Percentiles rank a stretch among this genome's conserved stretches.
Evolutionary conservation across 495 filamentous ascomycete genomes (phyloP).

Genomic region (Lasiosphaeris hirsuta): DNA sequence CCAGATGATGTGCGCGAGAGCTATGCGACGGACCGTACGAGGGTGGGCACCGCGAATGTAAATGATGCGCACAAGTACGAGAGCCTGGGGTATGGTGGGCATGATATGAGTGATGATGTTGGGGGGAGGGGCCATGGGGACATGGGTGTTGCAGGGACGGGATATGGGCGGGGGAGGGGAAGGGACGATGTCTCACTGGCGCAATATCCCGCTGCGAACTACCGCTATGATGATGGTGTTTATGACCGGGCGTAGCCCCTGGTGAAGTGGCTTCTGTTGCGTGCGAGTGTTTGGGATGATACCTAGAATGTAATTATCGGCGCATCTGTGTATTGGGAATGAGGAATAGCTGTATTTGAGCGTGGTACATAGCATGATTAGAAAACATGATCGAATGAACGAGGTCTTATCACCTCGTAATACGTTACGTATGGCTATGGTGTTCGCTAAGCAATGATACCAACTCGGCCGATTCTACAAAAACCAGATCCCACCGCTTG

Average conservation of each 20-base stretch:
- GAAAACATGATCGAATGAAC: too few species aligned
- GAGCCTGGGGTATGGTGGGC: slow-evolving; percentile 4
- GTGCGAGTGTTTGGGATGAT: not conserved
- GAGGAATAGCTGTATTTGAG: too few species aligned
- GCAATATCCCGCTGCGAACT: slow-evolving; percentile 13
- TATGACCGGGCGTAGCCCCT: slow-evolving; percentile 13
- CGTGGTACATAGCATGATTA: too few species aligned
- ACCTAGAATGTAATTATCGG: too few species aligned
- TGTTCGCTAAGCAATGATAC: too few species aligned
- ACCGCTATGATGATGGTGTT: slow-evolving; percentile 26
- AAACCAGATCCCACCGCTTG: not conserved
- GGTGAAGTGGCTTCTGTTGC: not conserved
- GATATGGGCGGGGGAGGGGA: not conserved
- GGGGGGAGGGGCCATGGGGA: not conserved
- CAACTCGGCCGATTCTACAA: not conserved
- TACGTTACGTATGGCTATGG: too few species aligned
- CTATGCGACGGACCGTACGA: slow-evolving; percentile 41
- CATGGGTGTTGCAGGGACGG: not conserved
- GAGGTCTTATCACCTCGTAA: too few species aligned
- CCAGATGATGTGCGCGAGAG: slow-evolving; percentile 40
- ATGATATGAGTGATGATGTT: not conserved
- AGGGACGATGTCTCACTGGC: slow-evolving; percentile 9
- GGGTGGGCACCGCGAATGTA: slow-evolving; percentile 22
- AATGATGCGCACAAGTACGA: slow-evolving; percentile 6
- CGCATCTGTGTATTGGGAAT: too few species aligned